phyloP scores from a whole-genome alignment of 2,329 filamentous ascomycete species.

The Aaosphaeria arxii region DNA sequence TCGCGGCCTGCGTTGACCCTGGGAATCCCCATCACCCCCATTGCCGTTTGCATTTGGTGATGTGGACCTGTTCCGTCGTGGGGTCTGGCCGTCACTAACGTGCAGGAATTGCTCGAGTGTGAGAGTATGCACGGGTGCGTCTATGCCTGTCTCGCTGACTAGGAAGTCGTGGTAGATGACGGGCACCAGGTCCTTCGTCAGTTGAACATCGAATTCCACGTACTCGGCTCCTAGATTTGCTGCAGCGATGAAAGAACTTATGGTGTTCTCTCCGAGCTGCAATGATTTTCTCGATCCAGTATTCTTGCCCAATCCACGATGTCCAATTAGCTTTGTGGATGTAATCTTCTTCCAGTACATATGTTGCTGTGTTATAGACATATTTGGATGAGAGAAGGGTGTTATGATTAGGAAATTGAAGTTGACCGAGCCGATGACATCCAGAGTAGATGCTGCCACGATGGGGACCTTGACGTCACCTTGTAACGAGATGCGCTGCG shows the following conservation, averaged over 20 bases:
- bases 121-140: constrained; percentile 91
- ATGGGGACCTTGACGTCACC: constrained; percentile 92
- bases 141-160: constrained; percentile 95
- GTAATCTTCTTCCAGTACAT: constrained; percentile 96
- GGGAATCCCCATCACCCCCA: constrained; percentile 9
- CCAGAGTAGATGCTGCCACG: constrained; percentile 73
- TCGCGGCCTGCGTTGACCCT: constrained; percentile 39
- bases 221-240: constrained; percentile 82
- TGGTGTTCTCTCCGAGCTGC: constrained; percentile 93
- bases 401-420: constrained; percentile 97
- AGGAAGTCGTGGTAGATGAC: constrained; percentile 99
- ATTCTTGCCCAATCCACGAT: constrained; percentile 82
- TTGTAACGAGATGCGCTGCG: constrained; percentile 85
- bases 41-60: constrained; percentile 38
- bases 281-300: constrained; percentile 77
- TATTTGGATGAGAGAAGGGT: constrained; percentile 88
- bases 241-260: constrained; percentile 92
- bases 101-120: constrained; percentile 95
- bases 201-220: constrained; percentile 80
- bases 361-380: constrained; percentile 84
- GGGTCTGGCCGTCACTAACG: constrained; percentile 61
- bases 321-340: constrained; percentile 78
- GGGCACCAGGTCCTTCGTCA: constrained; percentile 97
- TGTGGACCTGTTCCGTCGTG: constrained; percentile 45
- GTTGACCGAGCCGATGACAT: constrained; percentile 90